Conservation (phyloP, 129 eudicot genomes). For the Escallonia herrerae region DNA sequence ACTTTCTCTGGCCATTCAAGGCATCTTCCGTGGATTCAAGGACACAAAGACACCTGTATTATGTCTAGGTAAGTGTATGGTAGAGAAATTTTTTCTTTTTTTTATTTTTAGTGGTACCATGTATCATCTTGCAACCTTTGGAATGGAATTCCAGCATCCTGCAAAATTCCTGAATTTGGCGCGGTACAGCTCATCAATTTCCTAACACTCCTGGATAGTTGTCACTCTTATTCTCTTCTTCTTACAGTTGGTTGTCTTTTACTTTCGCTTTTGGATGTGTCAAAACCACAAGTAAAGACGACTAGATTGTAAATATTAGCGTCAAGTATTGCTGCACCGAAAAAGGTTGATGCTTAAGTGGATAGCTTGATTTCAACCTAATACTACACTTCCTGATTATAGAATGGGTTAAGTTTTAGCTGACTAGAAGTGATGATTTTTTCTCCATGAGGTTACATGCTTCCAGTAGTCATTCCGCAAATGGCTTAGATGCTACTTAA, state of each 20-base stretch:
- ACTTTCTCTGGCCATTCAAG: conserved; percentile 57
- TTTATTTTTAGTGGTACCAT: neutral
- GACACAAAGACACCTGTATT: conserved; percentile 60
- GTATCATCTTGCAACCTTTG: neutral
- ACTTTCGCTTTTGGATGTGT: too few relatives aligned
- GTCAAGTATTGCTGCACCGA: neutral
- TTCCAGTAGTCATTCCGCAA: too few relatives aligned
- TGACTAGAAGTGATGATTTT: too few relatives aligned
- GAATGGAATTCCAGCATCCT: neutral
- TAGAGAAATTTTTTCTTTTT: neutral
- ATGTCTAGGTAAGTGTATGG: conserved; percentile 45
- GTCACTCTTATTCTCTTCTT: neutral
- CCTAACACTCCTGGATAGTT: neutral
- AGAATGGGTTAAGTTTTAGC: too few relatives aligned
- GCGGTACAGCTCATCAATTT: conserved; percentile 1
- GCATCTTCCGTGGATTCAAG: conserved; percentile 65
- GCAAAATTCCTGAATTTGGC: neutral
- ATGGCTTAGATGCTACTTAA: too few relatives aligned
- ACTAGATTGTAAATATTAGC: neutral
- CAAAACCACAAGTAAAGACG: neutral
- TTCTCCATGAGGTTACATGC: too few relatives aligned
- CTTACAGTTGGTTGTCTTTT: neutral
- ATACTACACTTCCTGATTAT: too few relatives aligned
- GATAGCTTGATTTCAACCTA: neutral
- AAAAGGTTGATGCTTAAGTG: neutral